Evolutionary conservation across 257 asterid genomes (phyloP), one percentile per base, ranked within the genome.

Genomic region (Solanum raphanifolium): DNA sequence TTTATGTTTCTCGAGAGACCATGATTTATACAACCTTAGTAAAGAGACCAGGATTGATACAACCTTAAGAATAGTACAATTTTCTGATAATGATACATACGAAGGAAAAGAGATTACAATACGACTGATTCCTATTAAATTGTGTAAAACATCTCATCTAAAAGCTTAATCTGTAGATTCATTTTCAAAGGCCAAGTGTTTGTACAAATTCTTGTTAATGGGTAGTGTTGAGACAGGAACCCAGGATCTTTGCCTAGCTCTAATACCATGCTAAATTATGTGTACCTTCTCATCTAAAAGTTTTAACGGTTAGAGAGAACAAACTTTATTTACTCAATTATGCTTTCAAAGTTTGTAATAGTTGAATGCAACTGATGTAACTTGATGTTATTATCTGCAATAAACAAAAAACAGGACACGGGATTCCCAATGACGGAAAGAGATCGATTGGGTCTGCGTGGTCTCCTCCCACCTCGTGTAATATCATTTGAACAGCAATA

Each of bases 401-500:
- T 39, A 36, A 38, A 73, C 29, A 43, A 86, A 90, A 91, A 76
- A 84, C 98, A 97, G 99, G 99, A 97, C 88, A 97, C 99, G 7
- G 99, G 96, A 62, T 97, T 97, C 90, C 98, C 99, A 74, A 83
- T 92, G 91, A 96, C 98, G 0, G 99, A 97, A 91, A 95, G 99
- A 94, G 99, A 97, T 90, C 93, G 99, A 74, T 88, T 97, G 84
- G 99, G 99, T 66, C 94, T 96, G 20, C 99, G 99, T 18, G 99
- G 99, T 86, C 98, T 97, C 87, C 98, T 97, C 46, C 99, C 99
- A 87, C 99, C 99, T 83, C 98, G 99, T 71, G 98, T 97, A 16
- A 96, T 97, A 91, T 95, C 99, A 55, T 97, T 97, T 90, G 98
- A 97, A 90, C 99, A 97, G 89, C 99, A 97, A 88, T 97, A 97